phyloP scores from a whole-genome alignment of 1,284 basidiomycete genomes.

The Melanopsichium pennsylvanicum region DNA sequence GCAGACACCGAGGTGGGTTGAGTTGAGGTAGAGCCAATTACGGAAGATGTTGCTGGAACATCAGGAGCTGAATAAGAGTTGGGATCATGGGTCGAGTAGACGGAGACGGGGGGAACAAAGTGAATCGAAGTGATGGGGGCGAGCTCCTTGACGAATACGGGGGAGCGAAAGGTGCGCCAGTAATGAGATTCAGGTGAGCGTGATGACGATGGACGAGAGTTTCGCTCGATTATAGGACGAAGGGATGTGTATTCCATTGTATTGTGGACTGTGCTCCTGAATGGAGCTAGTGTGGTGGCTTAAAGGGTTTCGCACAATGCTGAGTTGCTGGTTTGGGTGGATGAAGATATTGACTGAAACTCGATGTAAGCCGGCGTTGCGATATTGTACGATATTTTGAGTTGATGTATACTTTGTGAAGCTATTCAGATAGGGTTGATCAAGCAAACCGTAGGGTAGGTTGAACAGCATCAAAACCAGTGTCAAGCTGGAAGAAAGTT shows the following conservation, averaged over 20 bases:
- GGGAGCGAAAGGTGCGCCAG: constrained; percentile 61
- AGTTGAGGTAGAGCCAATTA: constrained; percentile 28
- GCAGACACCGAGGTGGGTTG: constrained; percentile 32
- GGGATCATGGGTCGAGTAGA: constrained; percentile 21
- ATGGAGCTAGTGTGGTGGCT: no score
- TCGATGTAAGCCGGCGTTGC: no score
- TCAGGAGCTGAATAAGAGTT: constrained; percentile 19
- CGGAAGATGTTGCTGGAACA: background rate
- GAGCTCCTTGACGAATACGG: constrained; percentile 63
- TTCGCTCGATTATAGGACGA: constrained; percentile 20
- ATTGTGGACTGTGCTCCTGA: no score
- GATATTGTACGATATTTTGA: no score
- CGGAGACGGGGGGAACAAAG: constrained; percentile 55
- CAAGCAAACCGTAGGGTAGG: no score
- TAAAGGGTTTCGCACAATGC: no score
- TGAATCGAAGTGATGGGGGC: constrained; percentile 63
- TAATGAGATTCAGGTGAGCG: constrained; percentile 57
- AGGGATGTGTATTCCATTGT: constrained; percentile 35
- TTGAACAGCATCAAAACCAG: no score
- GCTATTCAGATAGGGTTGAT: no score
- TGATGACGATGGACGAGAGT: constrained; percentile 25
- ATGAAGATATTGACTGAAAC: no score
- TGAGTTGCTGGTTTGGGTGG: no score
- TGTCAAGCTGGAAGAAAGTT: no score
- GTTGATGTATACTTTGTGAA: no score